Conservation (phyloP, 805 yeast genomes). For the Myxozyma vanderwaltii region DNA sequence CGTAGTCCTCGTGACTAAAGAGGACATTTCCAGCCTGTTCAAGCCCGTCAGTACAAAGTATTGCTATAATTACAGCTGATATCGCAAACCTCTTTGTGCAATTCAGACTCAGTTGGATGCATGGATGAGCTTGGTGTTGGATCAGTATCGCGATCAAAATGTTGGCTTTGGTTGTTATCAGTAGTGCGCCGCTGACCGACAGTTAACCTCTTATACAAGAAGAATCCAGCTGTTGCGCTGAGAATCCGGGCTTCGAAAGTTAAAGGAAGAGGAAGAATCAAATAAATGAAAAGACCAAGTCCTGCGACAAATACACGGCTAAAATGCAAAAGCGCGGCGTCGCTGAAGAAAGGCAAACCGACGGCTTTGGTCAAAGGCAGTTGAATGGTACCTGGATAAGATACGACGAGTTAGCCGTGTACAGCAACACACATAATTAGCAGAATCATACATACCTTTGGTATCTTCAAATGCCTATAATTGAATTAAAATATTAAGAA, state of each 20-base stretch:
- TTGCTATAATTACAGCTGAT: background rate
- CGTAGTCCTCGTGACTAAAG: constrained; percentile 37
- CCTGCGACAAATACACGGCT: background rate
- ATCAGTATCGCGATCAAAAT: background rate
- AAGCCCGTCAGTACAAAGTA: background rate
- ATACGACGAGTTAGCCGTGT: too few species aligned
- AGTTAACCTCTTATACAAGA: background rate
- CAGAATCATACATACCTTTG: background rate
- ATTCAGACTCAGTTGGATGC: constrained; percentile 13
- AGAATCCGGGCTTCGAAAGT: background rate
- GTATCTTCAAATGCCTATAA: constrained; percentile 3
- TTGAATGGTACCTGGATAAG: background rate
- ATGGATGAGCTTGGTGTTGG: constrained; percentile 1
- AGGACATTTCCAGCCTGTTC: constrained; percentile 36
- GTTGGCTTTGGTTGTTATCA: background rate
- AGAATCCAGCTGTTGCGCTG: background rate
- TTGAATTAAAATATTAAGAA: background rate
- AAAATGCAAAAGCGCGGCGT: background rate
- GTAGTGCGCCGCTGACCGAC: background rate
- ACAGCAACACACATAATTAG: too few species aligned
- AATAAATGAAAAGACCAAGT: background rate
- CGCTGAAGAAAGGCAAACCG: constrained; percentile 5
- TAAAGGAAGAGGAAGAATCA: background rate
- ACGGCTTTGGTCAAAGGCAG: background rate
- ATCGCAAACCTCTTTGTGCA: constrained; percentile 4